phyloP scores from a whole-genome alignment of 129 eudicot genomes.

The Erigeron canadensis region DNA sequence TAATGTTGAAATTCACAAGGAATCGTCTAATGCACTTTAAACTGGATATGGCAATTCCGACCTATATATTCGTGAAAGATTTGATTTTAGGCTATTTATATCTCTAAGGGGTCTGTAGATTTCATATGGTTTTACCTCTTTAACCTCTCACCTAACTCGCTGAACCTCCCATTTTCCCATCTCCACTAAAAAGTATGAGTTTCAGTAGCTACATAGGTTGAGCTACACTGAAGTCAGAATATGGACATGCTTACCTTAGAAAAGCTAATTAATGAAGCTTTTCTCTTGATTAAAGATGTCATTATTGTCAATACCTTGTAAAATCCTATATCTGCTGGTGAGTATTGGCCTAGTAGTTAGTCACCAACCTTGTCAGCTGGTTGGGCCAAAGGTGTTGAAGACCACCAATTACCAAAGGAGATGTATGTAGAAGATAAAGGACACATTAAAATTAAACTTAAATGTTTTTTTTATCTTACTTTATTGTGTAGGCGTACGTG shows the following conservation, averaged over 20 bases:
- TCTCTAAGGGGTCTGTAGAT: not conserved
- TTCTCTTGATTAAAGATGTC: not conserved
- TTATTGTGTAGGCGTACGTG: constrained; percentile 74
- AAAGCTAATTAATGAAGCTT: not conserved
- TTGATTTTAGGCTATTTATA: constrained; percentile 11
- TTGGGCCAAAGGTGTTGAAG: not conserved
- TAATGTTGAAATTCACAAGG: constrained; percentile 13
- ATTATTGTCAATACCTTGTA: not conserved
- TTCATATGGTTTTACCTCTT: not conserved
- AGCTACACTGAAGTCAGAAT: no score
- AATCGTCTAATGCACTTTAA: not conserved
- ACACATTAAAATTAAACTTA: constrained; percentile 17
- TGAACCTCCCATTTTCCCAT: no score
- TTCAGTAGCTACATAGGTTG: no score
- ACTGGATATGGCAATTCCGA: not conserved
- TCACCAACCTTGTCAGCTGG: no score
- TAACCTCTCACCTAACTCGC: no score
- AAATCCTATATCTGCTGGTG: not conserved
- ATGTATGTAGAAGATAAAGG: not conserved
- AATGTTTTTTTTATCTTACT: not conserved
- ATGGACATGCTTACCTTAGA: not conserved
- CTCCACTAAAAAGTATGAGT: no score
- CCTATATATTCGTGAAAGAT: not conserved
- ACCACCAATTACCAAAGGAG: not conserved
- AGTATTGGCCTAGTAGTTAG: not conserved